Base-by-base conservation (phyloP, 2,329 filamentous ascomycete genomes). In the Stemphylium lycopersici region DNA sequence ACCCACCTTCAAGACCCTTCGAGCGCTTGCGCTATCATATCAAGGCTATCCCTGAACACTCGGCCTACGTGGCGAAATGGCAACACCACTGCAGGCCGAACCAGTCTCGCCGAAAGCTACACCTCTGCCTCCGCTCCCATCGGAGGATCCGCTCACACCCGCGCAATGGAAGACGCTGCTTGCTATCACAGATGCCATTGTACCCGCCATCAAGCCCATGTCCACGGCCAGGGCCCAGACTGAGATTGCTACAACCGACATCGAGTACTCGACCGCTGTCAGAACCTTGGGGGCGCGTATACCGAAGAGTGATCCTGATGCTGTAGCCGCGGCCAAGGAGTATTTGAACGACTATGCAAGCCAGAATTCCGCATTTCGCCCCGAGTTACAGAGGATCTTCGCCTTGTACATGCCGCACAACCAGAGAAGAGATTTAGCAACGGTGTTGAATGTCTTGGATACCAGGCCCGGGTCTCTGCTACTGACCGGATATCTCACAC, bases 401-500 rank as follows among this genome's bases (percentile, higher is more conserved):
- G 77, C 75, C 1, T 51, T 78, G 10, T 77, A 81, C 58, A 76
- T 86, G 55, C 80, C 80, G 15, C 70, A 78, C 2, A 78, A 81
- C 24, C 76, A 78, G 3, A 78, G 70, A 54, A 81, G 80, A 52
- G 78, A 80, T 6, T 67, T 87, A n/a, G 64, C 74, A 1, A 73
- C 83, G 55, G 76, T 87, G 11, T 68, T 87, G 53, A 82, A 76
- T 48, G 72, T 81, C 3, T 75, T 87, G 16, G 80, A 84, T 56
- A 87, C 86, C 18, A 82, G 84, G 31, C 71, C 82, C 3, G 88
- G 88, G 22, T 85, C 86, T 22, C 74, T 89, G 15, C 70, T 89
- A 5, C 77, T 90, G 41, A 91, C 89, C 0, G 88, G 89, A n/a
- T 84, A 86, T 68, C 79, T 83, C 59, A 84, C 81, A 0, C 84